phyloP scores from a whole-genome alignment of 495 filamentous ascomycete genomes.

The Sordaria brevicollis region DNA sequence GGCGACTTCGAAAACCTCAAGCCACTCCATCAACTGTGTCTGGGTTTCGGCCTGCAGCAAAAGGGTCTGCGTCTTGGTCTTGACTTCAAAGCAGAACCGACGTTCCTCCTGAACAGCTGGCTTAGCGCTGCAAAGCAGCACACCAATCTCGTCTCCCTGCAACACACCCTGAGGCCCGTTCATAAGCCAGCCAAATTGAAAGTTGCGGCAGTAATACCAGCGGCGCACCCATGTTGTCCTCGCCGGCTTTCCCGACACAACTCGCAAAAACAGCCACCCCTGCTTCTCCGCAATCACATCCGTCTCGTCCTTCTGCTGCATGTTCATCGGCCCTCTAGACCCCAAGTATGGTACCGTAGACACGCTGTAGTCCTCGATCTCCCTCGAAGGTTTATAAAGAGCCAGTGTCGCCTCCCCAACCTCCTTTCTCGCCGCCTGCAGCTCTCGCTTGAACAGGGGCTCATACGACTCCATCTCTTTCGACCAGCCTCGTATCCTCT shows the following conservation, averaged over 20 bases:
- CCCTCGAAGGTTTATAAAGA: conserved; percentile 68
- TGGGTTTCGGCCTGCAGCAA: conserved; percentile 91
- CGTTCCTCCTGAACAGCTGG: conserved; percentile 88
- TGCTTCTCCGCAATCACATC: conserved; percentile 64
- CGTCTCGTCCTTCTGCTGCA: conserved; percentile 35
- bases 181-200: conserved; percentile 93
- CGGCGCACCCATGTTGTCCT: conserved; percentile 77
- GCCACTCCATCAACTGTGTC: conserved; percentile 79
- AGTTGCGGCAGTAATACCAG: conserved; percentile 92
- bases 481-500: conserved; percentile 82
- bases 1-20: conserved; percentile 81
- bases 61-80: conserved; percentile 88
- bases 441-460: conserved; percentile 63
- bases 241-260: conserved; percentile 76
- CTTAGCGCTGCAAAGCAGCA: conserved; percentile 83
- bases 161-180: conserved; percentile 81
- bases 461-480: conserved; percentile 86
- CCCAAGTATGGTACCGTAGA: conserved; percentile 80
- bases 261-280: conserved; percentile 83
- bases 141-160: conserved; percentile 92
- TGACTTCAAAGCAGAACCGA: conserved; percentile 96
- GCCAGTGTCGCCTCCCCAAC: conserved; percentile 70
- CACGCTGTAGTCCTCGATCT: conserved; percentile 84
- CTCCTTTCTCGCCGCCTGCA: conserved; percentile 66
- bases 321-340: conserved; percentile 51